Base-by-base conservation (phyloP, 1,284 basidiomycete species). In the Ustilago hordei region DNA sequence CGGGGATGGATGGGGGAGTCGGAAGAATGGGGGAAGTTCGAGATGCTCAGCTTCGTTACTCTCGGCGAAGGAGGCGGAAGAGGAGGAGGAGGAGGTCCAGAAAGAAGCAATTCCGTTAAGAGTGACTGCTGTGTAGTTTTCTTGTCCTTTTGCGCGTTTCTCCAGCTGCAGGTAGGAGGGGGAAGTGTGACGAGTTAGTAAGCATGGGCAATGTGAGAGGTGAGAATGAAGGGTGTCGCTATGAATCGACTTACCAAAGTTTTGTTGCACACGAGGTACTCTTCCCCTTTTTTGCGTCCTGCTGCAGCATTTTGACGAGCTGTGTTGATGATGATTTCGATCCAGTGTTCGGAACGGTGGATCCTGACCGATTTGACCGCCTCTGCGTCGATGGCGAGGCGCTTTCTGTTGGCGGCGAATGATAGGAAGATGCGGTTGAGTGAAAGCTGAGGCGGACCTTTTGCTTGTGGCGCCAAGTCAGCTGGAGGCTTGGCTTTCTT, bases 341-440 rank as follows among this genome's bases (percentile, higher is more conserved):
- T 92, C 58, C 92, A 91, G 43, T 93, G 94, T 77, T 94, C 92
- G 36, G 89, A 89, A 58, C 96, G 90, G 87, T 91, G 92, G 13
- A 99, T 90, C 79, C 90, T 92, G 64, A 99, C 89, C 66, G 89
- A 90, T 52, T 93, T 91, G 39, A 98, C 93, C 28, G 93, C 91
- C 67, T 93, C 92, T 3, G 95, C 93, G 86, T 98, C 93, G 69
- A 98, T 90, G 32, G 95, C 92, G 54, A 99, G 89, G 41, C 96
- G 90, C 64, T 93, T 89, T 64, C 91, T 91, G 55, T 93, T 94
- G 48, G 92, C 92, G 70, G 95, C 94, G 86, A 96, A 99, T 0
- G 96, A 92, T 82, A 98, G 93, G 13, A 93, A 95, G n/a, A 98
- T 83, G 23, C 89, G 85, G 82, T 90, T 88, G 60, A 86, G 65